Evolutionary conservation across 352 stramenopile genomes (phyloP).

Genomic region (Halophytophthora polymorphica): DNA sequence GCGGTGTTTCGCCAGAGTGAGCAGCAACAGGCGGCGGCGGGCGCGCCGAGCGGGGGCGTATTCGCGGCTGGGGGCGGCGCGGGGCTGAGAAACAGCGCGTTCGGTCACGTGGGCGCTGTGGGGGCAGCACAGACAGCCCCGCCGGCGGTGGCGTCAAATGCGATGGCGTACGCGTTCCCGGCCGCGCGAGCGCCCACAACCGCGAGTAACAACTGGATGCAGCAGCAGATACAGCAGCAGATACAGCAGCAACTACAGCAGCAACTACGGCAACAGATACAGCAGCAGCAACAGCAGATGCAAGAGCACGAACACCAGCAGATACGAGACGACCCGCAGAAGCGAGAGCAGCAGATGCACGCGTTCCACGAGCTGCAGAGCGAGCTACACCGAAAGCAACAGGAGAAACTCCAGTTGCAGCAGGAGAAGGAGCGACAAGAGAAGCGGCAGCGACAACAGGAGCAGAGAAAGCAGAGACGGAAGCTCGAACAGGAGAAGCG

Average conservation of each 20-base stretch:
- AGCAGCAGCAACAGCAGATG: constrained; percentile 9
- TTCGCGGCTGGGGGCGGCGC: too few species aligned
- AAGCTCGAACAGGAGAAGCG: constrained; percentile 7
- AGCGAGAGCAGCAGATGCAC: constrained; percentile 1
- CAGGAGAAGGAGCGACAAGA: constrained; percentile 24
- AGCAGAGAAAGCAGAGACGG: constrained; percentile 11
- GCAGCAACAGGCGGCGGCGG: too few species aligned
- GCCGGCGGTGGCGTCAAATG: background rate
- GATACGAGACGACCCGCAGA: background rate
- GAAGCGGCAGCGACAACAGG: constrained; percentile 11
- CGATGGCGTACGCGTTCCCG: constrained; percentile 9
- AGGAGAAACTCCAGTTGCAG: constrained; percentile 3
- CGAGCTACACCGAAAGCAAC: too few species aligned
- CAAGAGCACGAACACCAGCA: constrained; percentile 9
- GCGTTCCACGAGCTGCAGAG: background rate
- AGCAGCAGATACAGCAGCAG: constrained; percentile 9
- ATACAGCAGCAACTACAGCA: constrained; percentile 25
- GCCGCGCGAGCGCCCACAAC: constrained; percentile 13
- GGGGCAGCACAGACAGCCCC: background rate
- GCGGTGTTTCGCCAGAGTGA: too few species aligned
- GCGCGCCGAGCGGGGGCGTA: too few species aligned
- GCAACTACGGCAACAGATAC: constrained; percentile 9
- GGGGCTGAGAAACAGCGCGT: background rate
- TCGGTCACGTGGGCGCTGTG: constrained; percentile 9
- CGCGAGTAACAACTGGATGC: constrained; percentile 15